phyloP scores from a whole-genome alignment of 768 basidiomycete genomes.

The Mrakia frigida region DNA sequence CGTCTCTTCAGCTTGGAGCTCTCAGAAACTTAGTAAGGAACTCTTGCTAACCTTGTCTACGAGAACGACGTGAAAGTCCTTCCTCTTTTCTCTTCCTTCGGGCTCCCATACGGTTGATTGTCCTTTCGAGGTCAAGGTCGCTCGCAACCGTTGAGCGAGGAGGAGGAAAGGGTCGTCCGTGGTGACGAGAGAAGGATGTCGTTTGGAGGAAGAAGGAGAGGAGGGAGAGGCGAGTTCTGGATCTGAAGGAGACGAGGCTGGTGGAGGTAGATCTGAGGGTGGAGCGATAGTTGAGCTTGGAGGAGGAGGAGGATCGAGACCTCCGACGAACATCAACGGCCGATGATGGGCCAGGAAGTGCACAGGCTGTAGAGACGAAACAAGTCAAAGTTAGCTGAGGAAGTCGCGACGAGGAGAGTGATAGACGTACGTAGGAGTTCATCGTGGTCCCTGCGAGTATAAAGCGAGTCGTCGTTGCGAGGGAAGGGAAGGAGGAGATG shows the following conservation, averaged over 20 bases:
- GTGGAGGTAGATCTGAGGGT: slow-evolving; percentile 27
- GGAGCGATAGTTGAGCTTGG: slow-evolving; percentile 33
- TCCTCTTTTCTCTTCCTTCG: slow-evolving; percentile 33
- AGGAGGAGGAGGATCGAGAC: slow-evolving; percentile 52
- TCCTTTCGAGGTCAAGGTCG: slow-evolving; percentile 52
- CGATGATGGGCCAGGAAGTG: slow-evolving; percentile 78
- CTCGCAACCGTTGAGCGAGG: slow-evolving; percentile 61
- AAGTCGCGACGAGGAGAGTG: background rate
- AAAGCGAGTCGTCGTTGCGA: background rate
- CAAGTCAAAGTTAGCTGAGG: background rate
- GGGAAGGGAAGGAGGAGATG: background rate
- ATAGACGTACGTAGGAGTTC: background rate
- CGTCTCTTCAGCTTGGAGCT: background rate
- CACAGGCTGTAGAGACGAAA: slow-evolving; percentile 8
- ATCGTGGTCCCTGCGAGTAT: background rate
- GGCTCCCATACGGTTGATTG: slow-evolving; percentile 41
- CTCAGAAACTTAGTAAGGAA: background rate
- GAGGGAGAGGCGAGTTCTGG: slow-evolving; percentile 17
- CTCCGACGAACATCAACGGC: slow-evolving; percentile 93
- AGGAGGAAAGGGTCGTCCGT: slow-evolving; percentile 54
- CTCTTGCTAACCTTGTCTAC: slow-evolving; percentile 63
- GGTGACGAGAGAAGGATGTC: slow-evolving; percentile 44
- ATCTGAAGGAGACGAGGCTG: background rate
- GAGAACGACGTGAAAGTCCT: slow-evolving; percentile 69
- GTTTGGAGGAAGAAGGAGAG: slow-evolving; percentile 36